phyloP scores from a whole-genome alignment of 202 grass and related monocot species.

The Brachypodium distachyon region DNA sequence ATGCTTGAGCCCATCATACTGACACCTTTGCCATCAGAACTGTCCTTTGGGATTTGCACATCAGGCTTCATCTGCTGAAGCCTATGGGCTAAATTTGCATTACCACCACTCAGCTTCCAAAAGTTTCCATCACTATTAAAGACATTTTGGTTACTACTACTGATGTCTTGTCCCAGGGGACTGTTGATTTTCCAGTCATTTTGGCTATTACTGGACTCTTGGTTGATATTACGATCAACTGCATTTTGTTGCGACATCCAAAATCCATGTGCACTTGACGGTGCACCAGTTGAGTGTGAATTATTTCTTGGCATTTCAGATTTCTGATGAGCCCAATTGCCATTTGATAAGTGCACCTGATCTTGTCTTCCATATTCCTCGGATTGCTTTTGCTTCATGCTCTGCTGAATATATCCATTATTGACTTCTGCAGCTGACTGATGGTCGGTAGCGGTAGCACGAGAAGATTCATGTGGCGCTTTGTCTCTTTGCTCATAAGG shows the following conservation, averaged over 20 bases:
- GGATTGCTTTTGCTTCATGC: constrained; percentile 54
- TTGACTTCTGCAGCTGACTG: constrained; percentile 38
- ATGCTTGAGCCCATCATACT: constrained; percentile 41
- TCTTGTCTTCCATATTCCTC: constrained; percentile 46
- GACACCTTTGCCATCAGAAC: constrained; percentile 32
- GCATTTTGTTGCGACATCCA: constrained; percentile 69
- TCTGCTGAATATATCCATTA: constrained; percentile 41
- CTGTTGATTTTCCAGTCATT: constrained; percentile 71
- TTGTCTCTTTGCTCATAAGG: constrained; percentile 42
- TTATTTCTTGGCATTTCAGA: constrained; percentile 50
- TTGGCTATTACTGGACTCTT: constrained; percentile 53
- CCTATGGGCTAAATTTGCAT: constrained; percentile 42
- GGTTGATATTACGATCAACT: constrained; percentile 38
- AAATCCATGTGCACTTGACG: constrained; percentile 45
- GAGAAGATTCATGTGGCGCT: constrained; percentile 29
- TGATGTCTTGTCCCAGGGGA: constrained; percentile 35
- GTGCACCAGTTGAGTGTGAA: constrained; percentile 24
- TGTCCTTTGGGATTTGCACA: constrained; percentile 32
- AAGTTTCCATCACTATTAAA: constrained; percentile 39
- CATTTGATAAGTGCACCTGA: constrained; percentile 43
- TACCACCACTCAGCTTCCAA: constrained; percentile 43
- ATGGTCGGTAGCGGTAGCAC: constrained; percentile 28
- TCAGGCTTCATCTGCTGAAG: constrained; percentile 45
- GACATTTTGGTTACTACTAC: constrained; percentile 35
- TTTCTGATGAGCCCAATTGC: constrained; percentile 45